Percentiles rank a stretch among this genome's conserved stretches.
phyloP scores from a whole-genome alignment of 2,329 filamentous ascomycete genomes.

The Seiridium cupressi region DNA sequence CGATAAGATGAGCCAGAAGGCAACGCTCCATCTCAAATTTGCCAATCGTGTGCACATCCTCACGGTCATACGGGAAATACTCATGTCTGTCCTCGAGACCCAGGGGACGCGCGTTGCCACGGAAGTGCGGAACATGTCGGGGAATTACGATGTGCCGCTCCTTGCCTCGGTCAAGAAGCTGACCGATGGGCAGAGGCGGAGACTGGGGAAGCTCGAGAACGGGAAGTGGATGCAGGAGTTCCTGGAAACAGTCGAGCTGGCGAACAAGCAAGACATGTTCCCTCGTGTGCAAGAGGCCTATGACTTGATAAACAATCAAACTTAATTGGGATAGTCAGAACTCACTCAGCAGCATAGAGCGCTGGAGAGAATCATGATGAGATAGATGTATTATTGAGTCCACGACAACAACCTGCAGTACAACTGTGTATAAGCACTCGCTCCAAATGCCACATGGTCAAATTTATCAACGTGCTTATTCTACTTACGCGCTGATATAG shows the following conservation, averaged over 20 bases:
- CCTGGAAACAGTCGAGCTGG: slow-evolving; percentile 8
- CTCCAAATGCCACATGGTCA: too few species aligned
- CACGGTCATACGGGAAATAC: slow-evolving; percentile 18
- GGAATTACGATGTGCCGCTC: slow-evolving; percentile 14
- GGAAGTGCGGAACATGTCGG: slow-evolving; percentile 11
- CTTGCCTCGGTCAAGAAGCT: slow-evolving; percentile 13
- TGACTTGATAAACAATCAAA: background rate
- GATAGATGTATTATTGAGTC: too few species aligned
- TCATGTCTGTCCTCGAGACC: slow-evolving; percentile 15
- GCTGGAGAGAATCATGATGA: too few species aligned
- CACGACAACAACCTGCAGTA: too few species aligned
- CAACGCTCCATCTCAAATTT: slow-evolving; percentile 14
- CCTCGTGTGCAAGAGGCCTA: background rate
- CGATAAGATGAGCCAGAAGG: slow-evolving; percentile 11
- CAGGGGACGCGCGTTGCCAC: slow-evolving; percentile 9
- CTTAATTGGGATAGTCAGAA: background rate
- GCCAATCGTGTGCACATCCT: slow-evolving; percentile 19
- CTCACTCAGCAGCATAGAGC: too few species aligned
- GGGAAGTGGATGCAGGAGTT: slow-evolving; percentile 19
- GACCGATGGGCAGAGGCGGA: slow-evolving; percentile 11
- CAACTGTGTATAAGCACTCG: too few species aligned
- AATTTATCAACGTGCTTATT: too few species aligned
- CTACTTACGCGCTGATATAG: too few species aligned
- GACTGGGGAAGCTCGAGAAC: slow-evolving; percentile 13
- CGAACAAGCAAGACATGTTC: background rate